Conservation (phyloP, 1,139 yeast genomes). For the Komagataea norvegica region DNA sequence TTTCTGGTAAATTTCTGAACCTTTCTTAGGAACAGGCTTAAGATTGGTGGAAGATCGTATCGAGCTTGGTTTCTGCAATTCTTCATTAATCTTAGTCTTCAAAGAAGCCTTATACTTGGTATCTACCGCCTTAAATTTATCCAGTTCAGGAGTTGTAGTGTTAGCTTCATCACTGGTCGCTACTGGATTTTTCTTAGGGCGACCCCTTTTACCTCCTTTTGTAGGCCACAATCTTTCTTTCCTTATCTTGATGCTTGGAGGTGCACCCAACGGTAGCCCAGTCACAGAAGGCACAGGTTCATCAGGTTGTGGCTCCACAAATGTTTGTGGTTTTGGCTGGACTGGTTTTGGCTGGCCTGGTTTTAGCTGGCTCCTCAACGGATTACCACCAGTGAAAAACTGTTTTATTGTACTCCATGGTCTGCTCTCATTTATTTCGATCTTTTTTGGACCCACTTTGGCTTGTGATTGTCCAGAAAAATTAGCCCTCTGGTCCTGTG, state of each 20-base stretch:
- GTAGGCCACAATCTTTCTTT: slow-evolving; percentile 48
- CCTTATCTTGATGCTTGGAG: slow-evolving; percentile 52
- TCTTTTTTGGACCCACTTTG: too few relatives aligned
- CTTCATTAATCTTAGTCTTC: slow-evolving; percentile 35
- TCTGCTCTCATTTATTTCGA: too few relatives aligned
- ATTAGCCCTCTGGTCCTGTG: too few relatives aligned
- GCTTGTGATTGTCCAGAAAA: too few relatives aligned
- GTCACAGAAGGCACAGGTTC: slow-evolving; percentile 44
- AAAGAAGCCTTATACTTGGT: slow-evolving; percentile 20
- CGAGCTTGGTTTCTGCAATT: slow-evolving; percentile 34
- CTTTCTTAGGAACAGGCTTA: slow-evolving; percentile 22
- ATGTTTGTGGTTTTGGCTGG: not conserved
- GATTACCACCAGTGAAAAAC: too few relatives aligned
- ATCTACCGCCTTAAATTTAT: slow-evolving; percentile 6
- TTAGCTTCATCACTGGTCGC: not conserved
- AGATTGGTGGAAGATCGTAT: slow-evolving; percentile 28
- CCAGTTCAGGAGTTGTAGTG: not conserved
- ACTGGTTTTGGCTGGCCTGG: too few relatives aligned
- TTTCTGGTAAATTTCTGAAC: slow-evolving; percentile 7
- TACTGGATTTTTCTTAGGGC: slow-evolving; percentile 3
- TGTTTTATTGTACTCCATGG: too few relatives aligned
- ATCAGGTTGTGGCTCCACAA: slow-evolving; percentile 51
- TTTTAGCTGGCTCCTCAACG: too few relatives aligned
- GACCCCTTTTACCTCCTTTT: slow-evolving; percentile 16
- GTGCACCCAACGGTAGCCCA: slow-evolving; percentile 61